Conservation (phyloP, 306 rosid genomes). For the Trichosanthes truncata region DNA sequence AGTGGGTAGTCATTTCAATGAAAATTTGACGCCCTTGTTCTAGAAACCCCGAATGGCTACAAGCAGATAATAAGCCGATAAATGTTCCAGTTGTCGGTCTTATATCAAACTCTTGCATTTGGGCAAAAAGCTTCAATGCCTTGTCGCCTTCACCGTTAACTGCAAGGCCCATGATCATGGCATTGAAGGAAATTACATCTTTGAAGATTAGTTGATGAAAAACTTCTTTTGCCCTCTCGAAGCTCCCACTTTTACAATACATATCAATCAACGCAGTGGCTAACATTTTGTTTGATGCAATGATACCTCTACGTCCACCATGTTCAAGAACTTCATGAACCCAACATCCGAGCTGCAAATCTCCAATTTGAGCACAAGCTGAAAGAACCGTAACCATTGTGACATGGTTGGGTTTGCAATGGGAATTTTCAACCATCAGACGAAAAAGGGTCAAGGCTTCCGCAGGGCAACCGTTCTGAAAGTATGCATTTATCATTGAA, state of each 20-base stretch:
- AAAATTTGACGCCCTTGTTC: conserved; percentile 39
- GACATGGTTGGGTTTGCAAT: conserved; percentile 38
- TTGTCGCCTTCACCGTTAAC: conserved; percentile 43
- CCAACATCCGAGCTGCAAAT: conserved; percentile 47
- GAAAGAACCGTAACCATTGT: conserved; percentile 58
- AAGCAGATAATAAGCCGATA: conserved; percentile 49
- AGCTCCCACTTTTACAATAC: conserved; percentile 55
- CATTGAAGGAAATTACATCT: conserved; percentile 53
- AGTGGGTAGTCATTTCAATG: conserved; percentile 13
- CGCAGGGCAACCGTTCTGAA: conserved; percentile 43
- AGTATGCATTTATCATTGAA: conserved; percentile 44
- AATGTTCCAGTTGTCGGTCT: conserved; percentile 42
- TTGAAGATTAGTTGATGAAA: conserved; percentile 36
- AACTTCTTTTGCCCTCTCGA: conserved; percentile 46
- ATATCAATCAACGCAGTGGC: conserved; percentile 57
- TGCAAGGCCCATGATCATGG: conserved; percentile 66
- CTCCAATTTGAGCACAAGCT: conserved; percentile 59
- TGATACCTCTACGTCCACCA: conserved; percentile 26
- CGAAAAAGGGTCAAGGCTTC: conserved; percentile 41
- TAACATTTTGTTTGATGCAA: conserved; percentile 44
- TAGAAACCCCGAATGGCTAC: conserved; percentile 49
- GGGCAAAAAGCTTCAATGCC: conserved; percentile 40
- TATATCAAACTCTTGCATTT: conserved; percentile 30
- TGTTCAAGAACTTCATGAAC: conserved; percentile 35
- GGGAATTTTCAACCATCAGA: conserved; percentile 26